Evolutionary conservation across 352 stramenopile genomes (phyloP).

Genomic region (Globisporangium spiculum): DNA sequence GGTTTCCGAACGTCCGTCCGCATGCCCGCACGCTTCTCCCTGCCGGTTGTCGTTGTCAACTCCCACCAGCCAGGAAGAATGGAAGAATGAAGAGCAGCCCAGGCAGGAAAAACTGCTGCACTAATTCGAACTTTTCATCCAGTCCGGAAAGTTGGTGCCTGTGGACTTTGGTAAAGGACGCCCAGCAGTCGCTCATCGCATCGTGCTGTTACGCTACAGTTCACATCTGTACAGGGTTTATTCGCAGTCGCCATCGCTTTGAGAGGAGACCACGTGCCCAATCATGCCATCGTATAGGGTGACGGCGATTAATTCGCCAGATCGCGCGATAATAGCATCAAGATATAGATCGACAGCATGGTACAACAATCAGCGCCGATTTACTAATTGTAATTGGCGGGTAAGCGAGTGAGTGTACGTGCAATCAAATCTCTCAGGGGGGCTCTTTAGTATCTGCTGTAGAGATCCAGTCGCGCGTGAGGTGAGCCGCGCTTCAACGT

Average conservation of each 20-base stretch:
- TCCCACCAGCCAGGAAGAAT: background rate
- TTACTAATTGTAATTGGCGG: background rate
- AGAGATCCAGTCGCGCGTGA: conserved; percentile 1
- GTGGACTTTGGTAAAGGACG: conserved; percentile 2
- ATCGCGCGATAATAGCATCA: background rate
- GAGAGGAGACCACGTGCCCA: background rate
- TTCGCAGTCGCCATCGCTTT: background rate
- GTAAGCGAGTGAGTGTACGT: background rate
- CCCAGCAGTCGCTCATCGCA: background rate
- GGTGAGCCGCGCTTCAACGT: background rate
- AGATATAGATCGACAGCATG: background rate
- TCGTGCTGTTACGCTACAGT: background rate
- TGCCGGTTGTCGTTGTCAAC: background rate
- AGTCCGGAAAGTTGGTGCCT: background rate
- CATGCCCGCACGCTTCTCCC: background rate
- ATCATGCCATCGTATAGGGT: background rate
- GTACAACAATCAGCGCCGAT: background rate
- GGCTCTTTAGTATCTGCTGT: background rate
- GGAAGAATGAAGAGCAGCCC: background rate
- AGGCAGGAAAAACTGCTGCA: background rate
- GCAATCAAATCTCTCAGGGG: background rate
- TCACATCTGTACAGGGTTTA: background rate
- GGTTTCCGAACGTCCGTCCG: conserved; percentile 9
- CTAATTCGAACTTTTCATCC: background rate
- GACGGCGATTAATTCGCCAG: conserved; percentile 1